phyloP scores from a whole-genome alignment of 2,329 filamentous ascomycete species.

The Aspergillus novoparasiticus region DNA sequence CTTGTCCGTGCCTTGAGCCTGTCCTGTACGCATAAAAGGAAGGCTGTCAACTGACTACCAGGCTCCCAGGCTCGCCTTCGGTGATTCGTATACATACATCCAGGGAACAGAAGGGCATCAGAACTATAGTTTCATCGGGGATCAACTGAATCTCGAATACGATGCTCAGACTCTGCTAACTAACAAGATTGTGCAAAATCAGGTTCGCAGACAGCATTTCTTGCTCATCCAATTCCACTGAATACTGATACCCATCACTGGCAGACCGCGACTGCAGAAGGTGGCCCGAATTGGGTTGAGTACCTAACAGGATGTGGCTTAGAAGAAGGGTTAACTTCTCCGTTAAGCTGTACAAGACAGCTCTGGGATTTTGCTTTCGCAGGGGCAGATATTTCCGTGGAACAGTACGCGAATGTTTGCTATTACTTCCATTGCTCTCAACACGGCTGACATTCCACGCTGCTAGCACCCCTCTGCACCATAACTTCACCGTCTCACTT shows the following conservation, averaged over 20 bases:
- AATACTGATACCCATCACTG: slow-evolving; percentile 16
- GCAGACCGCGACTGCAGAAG: slow-evolving; percentile 53
- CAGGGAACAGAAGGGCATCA: slow-evolving; percentile 55
- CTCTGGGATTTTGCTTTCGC: slow-evolving; percentile 62
- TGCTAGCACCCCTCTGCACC: slow-evolving; percentile 52
- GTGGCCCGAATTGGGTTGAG: slow-evolving; percentile 59
- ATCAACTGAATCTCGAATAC: slow-evolving; percentile 52
- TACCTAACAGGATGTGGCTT: slow-evolving; percentile 56
- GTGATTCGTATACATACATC: slow-evolving; percentile 48
- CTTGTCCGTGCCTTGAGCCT: slow-evolving; percentile 16
- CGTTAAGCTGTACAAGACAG: slow-evolving; percentile 48
- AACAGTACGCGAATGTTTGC: slow-evolving; percentile 34
- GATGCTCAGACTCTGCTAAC: slow-evolving; percentile 47
- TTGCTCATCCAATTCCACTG: background rate
- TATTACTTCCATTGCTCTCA: background rate
- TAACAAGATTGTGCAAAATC: slow-evolving; percentile 56
- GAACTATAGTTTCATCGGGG: slow-evolving; percentile 60
- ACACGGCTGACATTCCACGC: slow-evolving; percentile 4
- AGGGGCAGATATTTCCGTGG: slow-evolving; percentile 52
- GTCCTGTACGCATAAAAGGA: background rate
- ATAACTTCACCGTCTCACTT: slow-evolving; percentile 53
- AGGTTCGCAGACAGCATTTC: slow-evolving; percentile 18
- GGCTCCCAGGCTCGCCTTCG: slow-evolving; percentile 29
- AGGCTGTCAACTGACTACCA: slow-evolving; percentile 9
- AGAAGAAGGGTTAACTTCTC: slow-evolving; percentile 46